Percentiles rank a stretch among this genome's conserved stretches.
Conservation (phyloP, 306 rosid genomes). For the Casuarina cunninghamiana region DNA sequence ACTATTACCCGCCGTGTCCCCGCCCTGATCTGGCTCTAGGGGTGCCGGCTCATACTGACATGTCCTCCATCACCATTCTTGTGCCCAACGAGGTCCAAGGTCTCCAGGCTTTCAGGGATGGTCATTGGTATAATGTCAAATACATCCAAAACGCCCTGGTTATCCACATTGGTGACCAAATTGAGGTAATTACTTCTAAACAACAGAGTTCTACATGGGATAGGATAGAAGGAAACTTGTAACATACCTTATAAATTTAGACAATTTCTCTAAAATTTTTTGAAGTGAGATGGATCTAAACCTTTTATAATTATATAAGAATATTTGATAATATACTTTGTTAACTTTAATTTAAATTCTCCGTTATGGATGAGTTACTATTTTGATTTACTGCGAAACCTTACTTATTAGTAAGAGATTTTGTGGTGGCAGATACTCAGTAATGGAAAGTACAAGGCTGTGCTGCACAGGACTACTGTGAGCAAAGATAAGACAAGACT, state of each 20-base stretch:
- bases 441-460: constrained; percentile 72
- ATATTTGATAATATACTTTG: too few species aligned
- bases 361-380: too few species aligned
- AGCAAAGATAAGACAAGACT: constrained; percentile 53
- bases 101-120: constrained; percentile 66
- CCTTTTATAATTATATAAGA: too few species aligned
- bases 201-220: too few species aligned
- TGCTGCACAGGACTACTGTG: constrained; percentile 66
- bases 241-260: too few species aligned
- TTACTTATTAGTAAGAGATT: neutral
- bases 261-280: too few species aligned
- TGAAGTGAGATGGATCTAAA: too few species aligned
- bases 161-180: constrained; percentile 77
- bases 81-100: constrained; percentile 84
- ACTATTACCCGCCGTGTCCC: constrained; percentile 84
- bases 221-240: too few species aligned
- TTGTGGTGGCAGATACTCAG: constrained; percentile 48
- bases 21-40: constrained; percentile 77
- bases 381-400: neutral
- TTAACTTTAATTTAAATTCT: too few species aligned
- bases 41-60: constrained; percentile 75
- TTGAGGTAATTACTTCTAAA: constrained; percentile 45
- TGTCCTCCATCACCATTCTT: constrained; percentile 59
- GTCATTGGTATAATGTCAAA: constrained; percentile 64
- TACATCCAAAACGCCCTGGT: constrained; percentile 74